These are phyloP conservation scores for Kwoniella bestiolae DNA, from an alignment of 768 basidiomycete genomes.

Conservation along the genomic window DNA sequence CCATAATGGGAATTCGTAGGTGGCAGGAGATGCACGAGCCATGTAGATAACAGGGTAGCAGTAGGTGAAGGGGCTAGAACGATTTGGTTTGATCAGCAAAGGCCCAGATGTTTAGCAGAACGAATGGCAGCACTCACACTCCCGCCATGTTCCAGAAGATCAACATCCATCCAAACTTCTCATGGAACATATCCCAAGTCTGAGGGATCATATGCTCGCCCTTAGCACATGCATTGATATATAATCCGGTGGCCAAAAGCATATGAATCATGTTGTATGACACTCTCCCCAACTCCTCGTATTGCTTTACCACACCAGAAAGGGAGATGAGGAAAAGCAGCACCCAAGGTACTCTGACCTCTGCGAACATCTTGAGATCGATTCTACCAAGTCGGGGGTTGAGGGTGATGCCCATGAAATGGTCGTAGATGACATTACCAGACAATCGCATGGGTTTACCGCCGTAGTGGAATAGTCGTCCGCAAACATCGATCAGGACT, in stretches of 20 bases:
- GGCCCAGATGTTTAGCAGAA: not conserved
- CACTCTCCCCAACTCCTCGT: constrained; percentile 86
- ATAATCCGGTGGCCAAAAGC: constrained; percentile 93
- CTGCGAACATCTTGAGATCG: constrained; percentile 98
- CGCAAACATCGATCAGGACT: constrained; percentile 77
- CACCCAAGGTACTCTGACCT: constrained; percentile 96
- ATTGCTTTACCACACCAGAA: constrained; percentile 93
- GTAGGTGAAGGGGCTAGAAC: constrained; percentile 67
- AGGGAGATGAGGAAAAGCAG: constrained; percentile 91
- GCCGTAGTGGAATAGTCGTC: constrained; percentile 65
- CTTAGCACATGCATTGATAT: constrained; percentile 93
- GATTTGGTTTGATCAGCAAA: not conserved
- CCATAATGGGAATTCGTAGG: constrained; percentile 81
- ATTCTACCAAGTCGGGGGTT: constrained; percentile 90
- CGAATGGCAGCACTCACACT: constrained; percentile 41
- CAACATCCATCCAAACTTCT: constrained; percentile 93
- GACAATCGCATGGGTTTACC: constrained; percentile 89
- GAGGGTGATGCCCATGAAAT: constrained; percentile 93
- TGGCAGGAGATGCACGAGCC: constrained; percentile 86
- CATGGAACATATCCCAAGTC: constrained; percentile 97
- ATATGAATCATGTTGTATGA: constrained; percentile 97
- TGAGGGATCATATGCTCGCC: constrained; percentile 64
- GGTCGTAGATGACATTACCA: constrained; percentile 91
- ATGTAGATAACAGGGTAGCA: constrained; percentile 98
- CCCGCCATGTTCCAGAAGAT: constrained; percentile 78